These are phyloP conservation scores for Ambrosiella cleistominuta DNA, from an alignment of 2,329 filamentous ascomycete species.

Conservation along the genomic window DNA sequence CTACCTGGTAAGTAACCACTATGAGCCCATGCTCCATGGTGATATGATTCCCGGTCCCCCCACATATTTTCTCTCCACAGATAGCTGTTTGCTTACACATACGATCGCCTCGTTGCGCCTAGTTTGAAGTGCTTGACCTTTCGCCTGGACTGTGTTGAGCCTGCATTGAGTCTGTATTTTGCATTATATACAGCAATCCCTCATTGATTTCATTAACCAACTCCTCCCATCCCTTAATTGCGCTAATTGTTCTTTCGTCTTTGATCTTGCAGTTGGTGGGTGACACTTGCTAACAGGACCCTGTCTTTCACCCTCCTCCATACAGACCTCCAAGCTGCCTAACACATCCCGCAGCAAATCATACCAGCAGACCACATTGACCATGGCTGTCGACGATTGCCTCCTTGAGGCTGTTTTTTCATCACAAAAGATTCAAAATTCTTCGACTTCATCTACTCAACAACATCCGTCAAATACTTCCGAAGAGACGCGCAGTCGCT, in stretches of 20 bases:
- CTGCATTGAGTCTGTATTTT: too few species aligned
- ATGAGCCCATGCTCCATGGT: background rate
- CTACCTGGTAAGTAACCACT: background rate
- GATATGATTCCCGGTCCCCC: background rate
- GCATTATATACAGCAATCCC: too few species aligned
- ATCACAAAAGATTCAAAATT: background rate
- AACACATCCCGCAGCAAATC: background rate
- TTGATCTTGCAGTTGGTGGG: background rate
- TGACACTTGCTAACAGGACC: background rate
- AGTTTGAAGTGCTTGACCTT: background rate
- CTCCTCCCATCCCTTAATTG: background rate
- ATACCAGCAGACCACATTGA: background rate
- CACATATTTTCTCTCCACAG: background rate
- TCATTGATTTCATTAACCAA: background rate
- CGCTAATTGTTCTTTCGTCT: background rate
- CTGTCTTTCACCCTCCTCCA: background rate
- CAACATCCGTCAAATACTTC: background rate
- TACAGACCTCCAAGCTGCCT: background rate
- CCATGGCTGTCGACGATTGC: background rate
- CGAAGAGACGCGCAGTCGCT: conserved; percentile 1
- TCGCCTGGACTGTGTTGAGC: too few species aligned
- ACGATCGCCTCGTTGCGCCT: background rate
- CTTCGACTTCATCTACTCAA: background rate
- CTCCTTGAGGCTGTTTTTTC: background rate
- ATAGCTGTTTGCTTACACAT: background rate